Conservation (phyloP, 192 early-diverging fungal species). For the Mortierella hygrophila region DNA sequence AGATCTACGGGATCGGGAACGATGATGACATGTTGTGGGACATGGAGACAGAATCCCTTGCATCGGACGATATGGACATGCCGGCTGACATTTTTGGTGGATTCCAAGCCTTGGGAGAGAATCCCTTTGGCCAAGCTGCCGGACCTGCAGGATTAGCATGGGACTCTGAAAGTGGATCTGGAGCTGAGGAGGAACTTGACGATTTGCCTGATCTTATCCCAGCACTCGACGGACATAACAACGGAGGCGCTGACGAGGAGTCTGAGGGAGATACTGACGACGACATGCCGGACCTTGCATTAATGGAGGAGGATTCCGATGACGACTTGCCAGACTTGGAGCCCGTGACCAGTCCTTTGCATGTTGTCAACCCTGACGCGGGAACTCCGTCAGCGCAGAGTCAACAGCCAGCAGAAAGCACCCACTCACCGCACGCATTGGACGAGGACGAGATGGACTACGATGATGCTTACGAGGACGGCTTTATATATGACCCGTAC, state of each 20-base stretch:
- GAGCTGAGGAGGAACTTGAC: not conserved
- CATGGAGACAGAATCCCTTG: not conserved
- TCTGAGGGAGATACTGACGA: not conserved
- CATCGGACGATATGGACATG: not conserved
- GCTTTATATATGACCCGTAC: not conserved
- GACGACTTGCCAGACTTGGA: conserved; percentile 3
- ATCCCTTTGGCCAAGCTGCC: not conserved
- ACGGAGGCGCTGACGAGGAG: not conserved
- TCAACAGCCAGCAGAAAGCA: not conserved
- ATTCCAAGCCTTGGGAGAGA: not conserved
- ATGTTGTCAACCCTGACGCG: not conserved
- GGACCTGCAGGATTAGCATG: not conserved
- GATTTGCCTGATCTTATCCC: not conserved
- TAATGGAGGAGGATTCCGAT: not conserved
- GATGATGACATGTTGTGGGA: conserved; percentile 3
- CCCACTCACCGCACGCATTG: not conserved
- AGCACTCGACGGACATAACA: not conserved
- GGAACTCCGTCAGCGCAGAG: not conserved
- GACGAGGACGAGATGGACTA: conserved; percentile 4
- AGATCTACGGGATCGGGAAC: conserved; percentile 15
- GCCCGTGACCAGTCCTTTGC: not conserved
- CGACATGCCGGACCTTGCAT: conserved; percentile 5
- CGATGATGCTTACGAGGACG: not conserved
- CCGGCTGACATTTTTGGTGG: not conserved
- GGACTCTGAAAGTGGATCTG: not conserved